Evolutionary conservation across 495 filamentous ascomycete genomes (phyloP).

Genomic region (Penicillium coffeae): DNA sequence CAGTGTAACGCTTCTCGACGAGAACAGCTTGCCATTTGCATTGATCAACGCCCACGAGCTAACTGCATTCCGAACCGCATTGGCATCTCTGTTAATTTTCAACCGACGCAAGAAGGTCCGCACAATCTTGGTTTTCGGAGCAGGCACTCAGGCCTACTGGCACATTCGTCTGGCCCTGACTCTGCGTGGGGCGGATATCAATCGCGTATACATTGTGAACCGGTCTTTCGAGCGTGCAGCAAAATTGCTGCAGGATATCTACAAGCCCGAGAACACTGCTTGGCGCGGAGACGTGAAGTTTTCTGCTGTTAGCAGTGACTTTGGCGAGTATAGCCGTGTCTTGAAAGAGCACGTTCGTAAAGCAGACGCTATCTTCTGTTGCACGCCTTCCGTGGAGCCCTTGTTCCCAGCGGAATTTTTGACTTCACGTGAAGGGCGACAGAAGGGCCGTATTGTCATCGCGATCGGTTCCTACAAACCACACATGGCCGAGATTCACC

Average conservation of each 20-base stretch:
- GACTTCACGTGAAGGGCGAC: slow-evolving; percentile 63
- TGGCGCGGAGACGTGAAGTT: slow-evolving; percentile 62
- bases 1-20: slow-evolving; percentile 69
- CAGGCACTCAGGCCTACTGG: slow-evolving; percentile 90
- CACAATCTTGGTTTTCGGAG: slow-evolving; percentile 81
- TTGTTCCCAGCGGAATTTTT: slow-evolving; percentile 62
- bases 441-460: slow-evolving; percentile 72
- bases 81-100: slow-evolving; percentile 73
- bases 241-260: slow-evolving; percentile 53
- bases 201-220: slow-evolving; percentile 76
- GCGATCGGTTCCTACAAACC: slow-evolving; percentile 81
- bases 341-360: slow-evolving; percentile 62
- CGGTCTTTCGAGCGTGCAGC: slow-evolving; percentile 61
- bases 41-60: slow-evolving; percentile 81
- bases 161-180: slow-evolving; percentile 79
- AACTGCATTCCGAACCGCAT: slow-evolving; percentile 90
- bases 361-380: slow-evolving; percentile 78
- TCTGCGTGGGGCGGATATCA: slow-evolving; percentile 66
- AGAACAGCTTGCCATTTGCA: slow-evolving; percentile 65
- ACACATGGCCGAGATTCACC: slow-evolving; percentile 82
- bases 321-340: slow-evolving; percentile 66
- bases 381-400: slow-evolving; percentile 57
- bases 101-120: slow-evolving; percentile 64
- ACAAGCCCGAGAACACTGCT: slow-evolving; percentile 44
- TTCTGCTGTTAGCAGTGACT: slow-evolving; percentile 63